Evolutionary conservation across 306 rosid genomes (phyloP).

Genomic region (Oxytropis ochrocephala): DNA sequence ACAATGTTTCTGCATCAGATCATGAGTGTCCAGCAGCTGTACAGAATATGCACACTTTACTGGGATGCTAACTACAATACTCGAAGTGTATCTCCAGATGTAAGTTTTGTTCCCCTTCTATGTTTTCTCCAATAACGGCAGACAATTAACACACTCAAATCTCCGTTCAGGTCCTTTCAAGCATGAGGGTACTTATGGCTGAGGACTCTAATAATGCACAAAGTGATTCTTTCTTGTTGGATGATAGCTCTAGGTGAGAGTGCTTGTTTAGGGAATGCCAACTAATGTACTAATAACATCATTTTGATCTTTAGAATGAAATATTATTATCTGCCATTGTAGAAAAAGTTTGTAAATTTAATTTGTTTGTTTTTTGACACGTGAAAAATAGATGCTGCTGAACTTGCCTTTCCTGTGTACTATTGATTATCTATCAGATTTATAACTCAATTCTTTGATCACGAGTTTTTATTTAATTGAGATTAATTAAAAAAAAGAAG

Average conservation of each 20-base stretch:
- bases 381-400: not conserved
- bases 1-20: conserved; percentile 40
- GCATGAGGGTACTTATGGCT: conserved; percentile 96
- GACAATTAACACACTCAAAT: conserved; percentile 16
- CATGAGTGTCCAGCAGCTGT: conserved; percentile 97
- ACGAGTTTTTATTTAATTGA: not conserved
- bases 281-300: conserved; percentile 4
- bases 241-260: conserved; percentile 88
- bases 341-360: not conserved
- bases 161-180: conserved; percentile 73
- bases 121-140: conserved; percentile 1
- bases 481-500: not conserved
- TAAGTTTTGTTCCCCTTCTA: conserved; percentile 29
- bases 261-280: conserved; percentile 17
- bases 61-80: conserved; percentile 98
- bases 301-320: conserved; percentile 14
- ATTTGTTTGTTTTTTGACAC: conserved; percentile 4
- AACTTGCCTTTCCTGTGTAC: not conserved
- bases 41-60: conserved; percentile 94
- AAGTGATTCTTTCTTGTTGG: conserved; percentile 95
- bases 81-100: conserved; percentile 91
- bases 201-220: conserved; percentile 95
- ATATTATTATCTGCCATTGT: not conserved
- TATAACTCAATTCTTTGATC: not conserved
- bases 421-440: not conserved